phyloP scores from a whole-genome alignment of 78 protist genomes.

The Capsaspora owczarzaki region DNA sequence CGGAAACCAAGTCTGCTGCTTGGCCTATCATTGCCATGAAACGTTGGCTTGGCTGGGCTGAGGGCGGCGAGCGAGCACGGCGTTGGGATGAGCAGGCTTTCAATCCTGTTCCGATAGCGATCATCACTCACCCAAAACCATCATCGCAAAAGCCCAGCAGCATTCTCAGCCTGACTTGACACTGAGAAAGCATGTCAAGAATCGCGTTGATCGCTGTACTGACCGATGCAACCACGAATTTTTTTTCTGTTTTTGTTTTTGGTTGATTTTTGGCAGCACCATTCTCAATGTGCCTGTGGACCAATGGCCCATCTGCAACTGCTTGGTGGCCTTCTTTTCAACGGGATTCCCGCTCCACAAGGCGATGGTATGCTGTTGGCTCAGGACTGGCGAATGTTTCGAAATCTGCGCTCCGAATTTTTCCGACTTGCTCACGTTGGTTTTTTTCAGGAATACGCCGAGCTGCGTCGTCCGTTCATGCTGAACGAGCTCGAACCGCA shows the following conservation, averaged over 20 bases:
- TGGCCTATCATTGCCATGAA: neutral
- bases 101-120: neutral
- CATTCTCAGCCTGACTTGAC: too few relatives aligned
- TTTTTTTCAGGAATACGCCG: constrained; percentile 29
- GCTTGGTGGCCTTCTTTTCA: constrained; percentile 62
- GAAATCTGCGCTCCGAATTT: too few relatives aligned
- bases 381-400: too few relatives aligned
- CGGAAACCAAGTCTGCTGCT: neutral
- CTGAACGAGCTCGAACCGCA: constrained; percentile 70
- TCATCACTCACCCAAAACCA: neutral
- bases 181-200: too few relatives aligned
- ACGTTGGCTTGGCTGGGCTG: neutral
- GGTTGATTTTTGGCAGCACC: neutral
- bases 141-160: too few relatives aligned
- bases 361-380: neutral
- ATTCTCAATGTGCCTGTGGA: constrained; percentile 36
- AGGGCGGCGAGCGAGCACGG: neutral
- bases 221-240: neutral
- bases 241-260: neutral
- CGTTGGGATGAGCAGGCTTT: neutral
- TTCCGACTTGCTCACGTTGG: neutral
- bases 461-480: constrained; percentile 41
- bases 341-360: constrained; percentile 74
- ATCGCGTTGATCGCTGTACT: neutral
- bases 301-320: constrained; percentile 72